Evolutionary conservation across 2,329 filamentous ascomycete species (phyloP), one percentile per base, ranked within the genome.

Genomic region (Ophiostoma fasciatum): DNA sequence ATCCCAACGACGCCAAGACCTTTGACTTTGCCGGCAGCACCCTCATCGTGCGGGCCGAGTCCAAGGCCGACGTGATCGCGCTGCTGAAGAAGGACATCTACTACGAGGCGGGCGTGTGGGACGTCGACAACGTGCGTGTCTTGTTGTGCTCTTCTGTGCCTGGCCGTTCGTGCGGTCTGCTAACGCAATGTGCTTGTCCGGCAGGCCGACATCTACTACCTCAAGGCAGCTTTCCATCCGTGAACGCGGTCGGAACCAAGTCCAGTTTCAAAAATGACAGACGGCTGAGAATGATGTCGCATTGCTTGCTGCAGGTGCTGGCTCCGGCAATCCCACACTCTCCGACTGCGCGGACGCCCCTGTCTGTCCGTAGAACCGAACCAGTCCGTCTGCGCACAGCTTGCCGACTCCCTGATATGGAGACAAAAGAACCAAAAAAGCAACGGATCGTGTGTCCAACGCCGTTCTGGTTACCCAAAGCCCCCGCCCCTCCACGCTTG

Each of bases 21-120:
- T 68, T 73, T 29, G 74, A 79, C 51, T 84, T 90, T 59, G 71
- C 73, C 44, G 84, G 83, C 28, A 84, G 78, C 52, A 71, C 75
- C 14, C 60, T 90, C 49, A 63, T 92, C 20, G 62, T 72, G 27
- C 55, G 70, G 21, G 83, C 80, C 7, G 68, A 72, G 42, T 75
- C 67, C 8, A 73, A 68, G 48, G 78, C 85, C 44, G 78, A 84
- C 52, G 71, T 82, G 3, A 53, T 78, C 28, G 68, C 78, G 47
- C 51, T 68, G 35, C 53, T 94, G 31, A 71, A 69, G 54, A 65
- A 71, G 33, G 85, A 94, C 59, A 61, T 85, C 9, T 94, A 93
- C 58, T 63, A 66, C 9, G 66, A 59, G 41, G 64, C 57, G 29
- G 82, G 76, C 0, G 84, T 92, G 8, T 94, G 85, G 85, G 82